These are phyloP conservation scores for Saturnispora bothae DNA, from an alignment of 805 yeast genomes.

Conservation along the genomic window DNA sequence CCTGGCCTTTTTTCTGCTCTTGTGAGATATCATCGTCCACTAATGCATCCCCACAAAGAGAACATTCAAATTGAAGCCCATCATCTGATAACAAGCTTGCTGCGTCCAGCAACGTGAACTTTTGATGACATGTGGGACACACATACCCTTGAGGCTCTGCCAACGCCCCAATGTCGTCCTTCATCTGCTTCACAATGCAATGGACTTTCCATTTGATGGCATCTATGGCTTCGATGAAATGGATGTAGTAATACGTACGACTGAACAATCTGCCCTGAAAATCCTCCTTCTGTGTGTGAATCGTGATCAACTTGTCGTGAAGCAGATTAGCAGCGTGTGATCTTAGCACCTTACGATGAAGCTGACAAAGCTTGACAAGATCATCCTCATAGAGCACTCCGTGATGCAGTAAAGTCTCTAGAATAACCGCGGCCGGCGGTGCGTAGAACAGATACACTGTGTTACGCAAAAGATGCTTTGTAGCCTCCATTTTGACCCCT, in stretches of 20 bases:
- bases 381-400: constrained; percentile 91
- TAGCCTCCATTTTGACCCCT: constrained; percentile 8
- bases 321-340: constrained; percentile 69
- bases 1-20: constrained; percentile 73
- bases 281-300: constrained; percentile 64
- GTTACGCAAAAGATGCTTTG: constrained; percentile 46
- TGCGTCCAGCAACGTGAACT: constrained; percentile 81
- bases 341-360: constrained; percentile 79
- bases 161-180: constrained; percentile 73
- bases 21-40: constrained; percentile 83
- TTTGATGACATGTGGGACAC: constrained; percentile 76
- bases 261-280: constrained; percentile 60
- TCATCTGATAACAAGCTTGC: constrained; percentile 73
- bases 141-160: constrained; percentile 90
- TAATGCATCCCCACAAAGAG: constrained; percentile 65
- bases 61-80: constrained; percentile 71
- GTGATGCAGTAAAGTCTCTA: constrained; percentile 83
- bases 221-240: constrained; percentile 88
- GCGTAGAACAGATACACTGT: constrained; percentile 85
- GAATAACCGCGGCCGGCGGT: constrained; percentile 66
- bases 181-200: constrained; percentile 64
- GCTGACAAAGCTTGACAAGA: constrained; percentile 65
- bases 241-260: constrained; percentile 71
- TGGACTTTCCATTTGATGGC: constrained; percentile 95
- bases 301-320: constrained; percentile 71